Base-by-base conservation (phyloP, 352 stramenopile genomes). In the Globisporangium mamillatum region DNA sequence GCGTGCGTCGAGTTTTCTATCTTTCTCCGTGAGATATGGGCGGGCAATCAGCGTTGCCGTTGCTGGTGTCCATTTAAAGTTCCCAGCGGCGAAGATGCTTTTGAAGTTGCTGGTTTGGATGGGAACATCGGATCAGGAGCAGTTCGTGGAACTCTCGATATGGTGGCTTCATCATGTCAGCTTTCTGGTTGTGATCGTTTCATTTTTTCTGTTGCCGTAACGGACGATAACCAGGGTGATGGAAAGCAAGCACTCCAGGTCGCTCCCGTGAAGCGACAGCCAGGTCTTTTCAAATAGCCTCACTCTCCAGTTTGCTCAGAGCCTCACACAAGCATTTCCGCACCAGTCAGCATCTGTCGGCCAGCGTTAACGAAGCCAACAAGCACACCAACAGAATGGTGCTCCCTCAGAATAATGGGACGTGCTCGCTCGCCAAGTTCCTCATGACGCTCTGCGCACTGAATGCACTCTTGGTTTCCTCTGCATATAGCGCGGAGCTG, bases 371-470 rank as follows among this genome's bases (percentile, higher is more conserved):
- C 27, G 27, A 32, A 32, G 27, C 27, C 27, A 32, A 32, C 27
- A 32, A 32, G 27, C 36, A 44, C 25, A 38, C 8, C 18, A 18
- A 7, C 14, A 32, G 6, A 20, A 60, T 60, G 54, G 54, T 60
- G 54, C 1, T 27, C 18, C 29, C 29, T 24, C 54, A 29, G 41
- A 29, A 7, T 10, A 27, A 34, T 25, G 20, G 20, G 27, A 46
- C 25, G 54, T 27, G 54, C 18, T 60, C 54, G 29, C 54, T 60
- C 25, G 7, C 29, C 29, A 60, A 60, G 54, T 60, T 27, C 27
- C 54, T 60, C 54, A 25, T 29, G 29, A 20, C 54, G 54, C 54
- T 60, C 27, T 60, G 54, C 18, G 29, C 29, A 0, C 16, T 44
- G 14, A 60, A 60, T 18, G 18, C 27, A 29, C 54, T 60, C 27